Evolutionary conservation across 257 asterid genomes (phyloP), one percentile per base, ranked within the genome.

Genomic region (Petunia secreta): DNA sequence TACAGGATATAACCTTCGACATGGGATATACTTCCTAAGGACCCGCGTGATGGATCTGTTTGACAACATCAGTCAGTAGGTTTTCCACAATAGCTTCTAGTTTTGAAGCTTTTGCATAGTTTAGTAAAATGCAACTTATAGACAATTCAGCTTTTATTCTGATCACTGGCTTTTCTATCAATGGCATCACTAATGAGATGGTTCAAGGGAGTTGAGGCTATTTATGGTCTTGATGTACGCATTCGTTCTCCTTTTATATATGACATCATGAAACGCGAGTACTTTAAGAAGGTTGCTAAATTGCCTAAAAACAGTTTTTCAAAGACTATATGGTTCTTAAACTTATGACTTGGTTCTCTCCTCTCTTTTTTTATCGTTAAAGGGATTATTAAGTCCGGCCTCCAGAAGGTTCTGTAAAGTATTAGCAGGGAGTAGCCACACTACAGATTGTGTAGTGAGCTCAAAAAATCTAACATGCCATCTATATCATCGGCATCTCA

Each of bases 91-190:
- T 34, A 59, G 39, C 55, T 46, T 71, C 60, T 11, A 9, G 77
- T 71, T 71, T 46, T 48, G 43, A 48, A 71, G 60, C 77, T 71
- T 71, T 34, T 2, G 60, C 43, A 71, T 15, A 48, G 60, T 11
- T 55, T 10, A 69, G 9, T 46, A 46, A 25, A 25, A 37, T 71
- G 59, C 60, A 16, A 25, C 59, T 10, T 71, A 71, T 48, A 34
- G 11, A 48, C 43, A 34, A 46, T 43, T 5, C 44, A 46, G 44
- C 77, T 48, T 41, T 71, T 5, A 48, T 48, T 71, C 60, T 25
- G 43, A 10, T 48, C 58, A 71, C 43, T 46, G 40, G 77, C 60
- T 48, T 25, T 41, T 25, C 77, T 71, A 4, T 48, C 25, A 5
- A 48, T 5, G 77, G 1, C 43, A 46, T 48, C 77, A 34, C 6